Evolutionary conservation across 164 flowering plant genomes (phyloP).

Genomic region (Umbellularia californica): DNA sequence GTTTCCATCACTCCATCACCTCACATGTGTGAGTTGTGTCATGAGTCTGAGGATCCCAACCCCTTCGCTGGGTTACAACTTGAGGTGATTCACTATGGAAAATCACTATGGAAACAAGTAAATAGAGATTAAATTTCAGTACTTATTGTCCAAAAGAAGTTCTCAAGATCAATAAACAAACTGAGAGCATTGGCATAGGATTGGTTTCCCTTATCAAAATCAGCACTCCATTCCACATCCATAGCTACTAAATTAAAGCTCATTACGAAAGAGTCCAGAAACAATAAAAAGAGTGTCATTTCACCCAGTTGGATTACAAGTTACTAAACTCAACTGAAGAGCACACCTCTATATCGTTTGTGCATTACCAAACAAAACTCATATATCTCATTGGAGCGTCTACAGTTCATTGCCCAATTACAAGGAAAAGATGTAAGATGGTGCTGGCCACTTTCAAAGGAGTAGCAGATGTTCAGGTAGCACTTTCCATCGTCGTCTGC

Average conservation of each 20-base stretch:
- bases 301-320: background rate
- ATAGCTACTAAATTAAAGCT: background rate
- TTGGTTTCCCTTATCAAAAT: too few relatives aligned
- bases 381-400: background rate
- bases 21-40: too few relatives aligned
- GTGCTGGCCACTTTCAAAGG: constrained; percentile 47
- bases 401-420: background rate
- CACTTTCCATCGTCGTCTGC: constrained; percentile 51
- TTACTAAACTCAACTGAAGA: constrained; percentile 7
- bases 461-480: constrained; percentile 47
- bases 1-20: too few relatives aligned
- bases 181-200: too few relatives aligned
- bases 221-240: too few relatives aligned
- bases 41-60: too few relatives aligned
- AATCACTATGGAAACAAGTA: too few relatives aligned
- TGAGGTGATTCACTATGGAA: too few relatives aligned
- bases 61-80: too few relatives aligned
- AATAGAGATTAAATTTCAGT: too few relatives aligned
- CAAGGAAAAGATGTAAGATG: background rate
- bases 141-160: too few relatives aligned
- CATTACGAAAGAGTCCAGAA: background rate
- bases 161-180: too few relatives aligned
- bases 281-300: background rate
- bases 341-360: background rate
- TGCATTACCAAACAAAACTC: background rate